Percentiles rank a stretch among this genome's conserved stretches.
Evolutionary conservation across 2,329 filamentous ascomycete genomes (phyloP).

Genomic region (Neonectria punicea): DNA sequence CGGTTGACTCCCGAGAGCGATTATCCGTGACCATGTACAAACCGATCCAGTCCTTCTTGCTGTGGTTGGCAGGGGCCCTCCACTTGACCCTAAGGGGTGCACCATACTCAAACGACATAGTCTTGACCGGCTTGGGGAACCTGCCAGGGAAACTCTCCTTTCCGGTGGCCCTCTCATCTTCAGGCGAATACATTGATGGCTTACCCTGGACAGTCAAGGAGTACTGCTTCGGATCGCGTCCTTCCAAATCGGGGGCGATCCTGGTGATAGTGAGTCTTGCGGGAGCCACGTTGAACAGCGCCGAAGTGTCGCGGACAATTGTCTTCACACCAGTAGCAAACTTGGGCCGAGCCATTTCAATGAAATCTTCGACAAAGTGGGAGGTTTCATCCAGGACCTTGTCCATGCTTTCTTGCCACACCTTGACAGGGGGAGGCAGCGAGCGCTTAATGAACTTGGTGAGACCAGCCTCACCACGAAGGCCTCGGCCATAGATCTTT

Average conservation of each 20-base stretch:
- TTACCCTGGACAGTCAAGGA: conserved; percentile 79
- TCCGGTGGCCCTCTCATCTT: conserved; percentile 71
- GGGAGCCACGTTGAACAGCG: conserved; percentile 89
- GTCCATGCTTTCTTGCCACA: conserved; percentile 88
- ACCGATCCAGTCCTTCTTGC: conserved; percentile 93
- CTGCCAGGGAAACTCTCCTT: conserved; percentile 79
- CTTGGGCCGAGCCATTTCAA: conserved; percentile 87
- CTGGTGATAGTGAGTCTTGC: conserved; percentile 85
- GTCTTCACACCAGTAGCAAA: conserved; percentile 86
- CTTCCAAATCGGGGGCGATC: conserved; percentile 81
- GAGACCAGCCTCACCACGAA: conserved; percentile 88
- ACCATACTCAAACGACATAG: conserved; percentile 87
- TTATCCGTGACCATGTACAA: conserved; percentile 98
- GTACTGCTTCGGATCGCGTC: conserved; percentile 83
- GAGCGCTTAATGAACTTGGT: conserved; percentile 91
- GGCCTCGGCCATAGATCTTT: conserved; percentile 88
- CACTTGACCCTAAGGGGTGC: conserved; percentile 89
- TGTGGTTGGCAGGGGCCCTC: conserved; percentile 88
- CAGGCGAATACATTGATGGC: conserved; percentile 58
- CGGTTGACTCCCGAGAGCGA: conserved; percentile 82
- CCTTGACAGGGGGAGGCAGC: conserved; percentile 83
- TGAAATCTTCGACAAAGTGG: conserved; percentile 89
- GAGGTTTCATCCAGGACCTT: conserved; percentile 86
- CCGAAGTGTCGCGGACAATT: conserved; percentile 87
- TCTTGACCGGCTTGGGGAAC: conserved; percentile 76